Conservation (phyloP, 352 stramenopile genomes). For the Stephanocyclus meneghinianus region DNA sequence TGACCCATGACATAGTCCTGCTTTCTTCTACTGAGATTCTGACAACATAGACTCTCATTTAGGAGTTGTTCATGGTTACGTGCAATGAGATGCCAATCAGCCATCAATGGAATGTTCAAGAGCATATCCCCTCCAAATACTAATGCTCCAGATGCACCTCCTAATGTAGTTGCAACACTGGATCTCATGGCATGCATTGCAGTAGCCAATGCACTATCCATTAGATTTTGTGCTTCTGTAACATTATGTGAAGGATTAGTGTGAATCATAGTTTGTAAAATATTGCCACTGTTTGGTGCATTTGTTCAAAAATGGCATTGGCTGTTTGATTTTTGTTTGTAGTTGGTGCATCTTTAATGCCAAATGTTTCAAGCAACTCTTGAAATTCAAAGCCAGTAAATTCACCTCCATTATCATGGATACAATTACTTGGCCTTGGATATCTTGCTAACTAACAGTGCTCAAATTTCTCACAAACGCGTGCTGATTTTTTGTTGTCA, state of each 20-base stretch:
- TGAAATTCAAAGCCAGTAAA: conserved; percentile 48
- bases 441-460: conserved; percentile 43
- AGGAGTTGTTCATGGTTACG: conserved; percentile 20
- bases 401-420: conserved; percentile 55
- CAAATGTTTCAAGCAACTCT: conserved; percentile 4
- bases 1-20: background rate
- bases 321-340: conserved; percentile 49
- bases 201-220: conserved; percentile 48
- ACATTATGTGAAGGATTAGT: conserved; percentile 30
- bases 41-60: background rate
- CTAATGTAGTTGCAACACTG: conserved; percentile 26
- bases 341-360: conserved; percentile 36
- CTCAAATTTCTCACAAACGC: conserved; percentile 22
- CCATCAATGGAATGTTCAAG: conserved; percentile 50
- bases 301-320: conserved; percentile 49
- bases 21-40: background rate
- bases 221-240: conserved; percentile 21
- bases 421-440: conserved; percentile 24
- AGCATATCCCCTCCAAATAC: conserved; percentile 58
- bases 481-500: conserved; percentile 15
- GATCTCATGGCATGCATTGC: conserved; percentile 41
- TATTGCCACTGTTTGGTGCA: conserved; percentile 52
- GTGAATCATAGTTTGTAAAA: conserved; percentile 33
- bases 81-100: conserved; percentile 34
- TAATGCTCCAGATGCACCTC: conserved; percentile 40